Evolutionary conservation across 176 grass and related monocot genomes (phyloP).

Genomic region (Triticum timopheevii): DNA sequence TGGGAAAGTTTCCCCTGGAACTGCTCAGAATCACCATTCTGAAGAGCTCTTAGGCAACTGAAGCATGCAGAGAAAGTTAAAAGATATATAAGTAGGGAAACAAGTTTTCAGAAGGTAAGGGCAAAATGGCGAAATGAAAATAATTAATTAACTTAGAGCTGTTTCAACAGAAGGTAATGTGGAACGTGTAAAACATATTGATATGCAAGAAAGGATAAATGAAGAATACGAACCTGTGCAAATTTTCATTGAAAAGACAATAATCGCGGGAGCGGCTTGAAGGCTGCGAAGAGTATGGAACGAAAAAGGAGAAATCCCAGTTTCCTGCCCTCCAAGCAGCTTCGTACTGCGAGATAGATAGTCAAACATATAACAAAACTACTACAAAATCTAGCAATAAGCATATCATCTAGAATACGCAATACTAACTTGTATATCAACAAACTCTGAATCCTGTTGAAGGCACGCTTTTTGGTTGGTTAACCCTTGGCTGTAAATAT

Average conservation of each 20-base stretch:
- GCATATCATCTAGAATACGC: constrained; percentile 14
- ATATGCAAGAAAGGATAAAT: constrained; percentile 9
- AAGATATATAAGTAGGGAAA: constrained; percentile 19
- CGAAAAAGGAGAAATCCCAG: constrained; percentile 91
- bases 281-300: constrained; percentile 44
- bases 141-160: constrained; percentile 1
- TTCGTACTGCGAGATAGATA: constrained; percentile 64
- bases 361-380: constrained; percentile 28
- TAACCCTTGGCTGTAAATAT: constrained; percentile 88
- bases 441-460: constrained; percentile 79
- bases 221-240: constrained; percentile 69
- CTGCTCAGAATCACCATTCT: constrained; percentile 72
- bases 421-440: constrained; percentile 78
- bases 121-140: not conserved
- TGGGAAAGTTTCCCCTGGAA: constrained; percentile 75
- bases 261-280: constrained; percentile 37
- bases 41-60: constrained; percentile 94
- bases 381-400: not conserved
- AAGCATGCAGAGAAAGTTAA: constrained; percentile 30
- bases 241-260: constrained; percentile 78
- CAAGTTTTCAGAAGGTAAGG: not conserved
- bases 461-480: constrained; percentile 56
- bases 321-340: constrained; percentile 96
- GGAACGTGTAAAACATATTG: not conserved
- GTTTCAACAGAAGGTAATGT: not conserved